phyloP scores from a whole-genome alignment of 495 filamentous ascomycete genomes.

The Penicillium canariense region DNA sequence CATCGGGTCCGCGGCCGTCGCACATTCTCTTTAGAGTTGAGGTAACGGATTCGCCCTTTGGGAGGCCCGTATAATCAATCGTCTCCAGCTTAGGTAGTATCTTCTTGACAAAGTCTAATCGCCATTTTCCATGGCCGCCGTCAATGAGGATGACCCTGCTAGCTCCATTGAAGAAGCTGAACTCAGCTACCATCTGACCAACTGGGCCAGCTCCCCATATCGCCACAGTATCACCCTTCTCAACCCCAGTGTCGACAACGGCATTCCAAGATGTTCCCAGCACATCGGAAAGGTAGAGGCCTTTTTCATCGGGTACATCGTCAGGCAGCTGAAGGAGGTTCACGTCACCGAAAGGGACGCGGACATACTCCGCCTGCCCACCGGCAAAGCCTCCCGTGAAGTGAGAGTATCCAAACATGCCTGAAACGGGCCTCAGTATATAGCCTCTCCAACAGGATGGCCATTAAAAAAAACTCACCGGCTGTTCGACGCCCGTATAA shows the following conservation, averaged over 20 bases:
- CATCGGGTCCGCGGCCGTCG: conserved; percentile 62
- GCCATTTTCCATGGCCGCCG: conserved; percentile 56
- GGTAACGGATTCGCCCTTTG: conserved; percentile 58
- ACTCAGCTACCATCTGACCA: conserved; percentile 75
- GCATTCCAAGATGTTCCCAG: conserved; percentile 7
- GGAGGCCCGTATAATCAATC: conserved; percentile 54
- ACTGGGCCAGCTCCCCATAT: conserved; percentile 70
- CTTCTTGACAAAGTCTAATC: conserved; percentile 61
- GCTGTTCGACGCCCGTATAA: conserved; percentile 5
- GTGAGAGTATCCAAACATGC: conserved; percentile 7
- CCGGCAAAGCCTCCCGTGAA: conserved; percentile 1
- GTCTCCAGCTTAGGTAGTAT: conserved; percentile 62
- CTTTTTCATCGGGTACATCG: conserved; percentile 2
- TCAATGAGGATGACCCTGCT: conserved; percentile 77
- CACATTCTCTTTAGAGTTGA: conserved; percentile 69
- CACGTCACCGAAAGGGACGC: conserved; percentile 3
- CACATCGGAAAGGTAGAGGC: conserved; percentile 3
- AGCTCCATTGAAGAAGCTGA: conserved; percentile 68
- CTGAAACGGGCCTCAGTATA: not conserved
- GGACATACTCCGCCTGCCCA: conserved; percentile 5
- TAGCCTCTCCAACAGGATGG: not conserved
- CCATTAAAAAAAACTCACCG: not conserved
- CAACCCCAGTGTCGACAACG: conserved; percentile 4
- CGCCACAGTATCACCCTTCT: conserved; percentile 11
- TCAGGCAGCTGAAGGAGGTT: conserved; percentile 2